These are phyloP conservation scores for Saccharomyces hybrid DNA, from an alignment of 1,139 yeast genomes.

Conservation along the genomic window DNA sequence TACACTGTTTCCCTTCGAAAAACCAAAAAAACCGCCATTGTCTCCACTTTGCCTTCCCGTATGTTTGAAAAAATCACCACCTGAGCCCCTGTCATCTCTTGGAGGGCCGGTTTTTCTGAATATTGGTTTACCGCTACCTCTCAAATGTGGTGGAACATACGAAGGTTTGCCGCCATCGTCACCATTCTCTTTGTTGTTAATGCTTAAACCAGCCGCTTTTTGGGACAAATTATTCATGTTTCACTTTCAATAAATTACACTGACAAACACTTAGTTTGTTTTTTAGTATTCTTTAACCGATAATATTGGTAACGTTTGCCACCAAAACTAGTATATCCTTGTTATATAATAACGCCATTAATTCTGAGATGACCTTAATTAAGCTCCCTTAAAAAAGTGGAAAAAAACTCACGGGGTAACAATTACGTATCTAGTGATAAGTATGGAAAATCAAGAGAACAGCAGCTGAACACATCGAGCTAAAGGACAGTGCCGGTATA, in stretches of 20 bases:
- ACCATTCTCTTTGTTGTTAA: conserved; percentile 21
- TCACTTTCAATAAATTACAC: neutral
- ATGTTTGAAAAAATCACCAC: neutral
- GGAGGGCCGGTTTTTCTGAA: neutral
- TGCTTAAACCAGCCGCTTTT: neutral
- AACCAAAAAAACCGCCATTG: conserved; percentile 18
- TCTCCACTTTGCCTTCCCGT: conserved; percentile 4
- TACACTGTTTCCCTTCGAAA: conserved; percentile 3
- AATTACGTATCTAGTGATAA: neutral
- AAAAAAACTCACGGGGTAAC: neutral
- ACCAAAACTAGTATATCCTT: neutral
- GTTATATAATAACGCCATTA: neutral
- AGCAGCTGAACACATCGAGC: neutral
- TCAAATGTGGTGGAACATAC: conserved; percentile 69
- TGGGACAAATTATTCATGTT: neutral
- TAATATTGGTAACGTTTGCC: neutral
- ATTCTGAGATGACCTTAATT: neutral
- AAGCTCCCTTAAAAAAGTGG: neutral
- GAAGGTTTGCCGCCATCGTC: conserved; percentile 27
- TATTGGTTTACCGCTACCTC: conserved; percentile 24
- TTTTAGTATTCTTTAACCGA: neutral
- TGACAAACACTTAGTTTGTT: neutral
- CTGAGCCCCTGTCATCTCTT: neutral
- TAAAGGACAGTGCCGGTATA: too few species aligned
- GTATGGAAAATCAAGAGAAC: neutral